Evolutionary conservation across 129 eudicot genomes (phyloP), one percentile per base, ranked within the genome.

Genomic region (Solidago caesia): DNA sequence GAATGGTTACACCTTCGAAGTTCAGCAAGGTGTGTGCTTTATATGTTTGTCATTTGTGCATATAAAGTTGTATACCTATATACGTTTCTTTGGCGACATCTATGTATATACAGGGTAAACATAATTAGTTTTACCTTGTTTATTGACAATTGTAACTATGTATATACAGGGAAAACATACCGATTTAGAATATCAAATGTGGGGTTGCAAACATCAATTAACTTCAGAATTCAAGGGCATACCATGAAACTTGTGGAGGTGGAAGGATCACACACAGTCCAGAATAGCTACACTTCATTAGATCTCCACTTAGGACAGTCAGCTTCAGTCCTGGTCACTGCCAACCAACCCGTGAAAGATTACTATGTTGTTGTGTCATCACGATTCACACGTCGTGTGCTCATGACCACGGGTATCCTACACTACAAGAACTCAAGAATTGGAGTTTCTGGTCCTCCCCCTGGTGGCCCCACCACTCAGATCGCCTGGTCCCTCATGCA

Each of bases 111-210:
- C 39, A 33, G 39, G 39, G 1, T 48, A 13, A 3, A 48, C 53
- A 2, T 48, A 48, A 48, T n/a, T 48, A 48, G 16, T 13, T 13
- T 5, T 51, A 13, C 5, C 6, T 26, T 59, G 13, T 16, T 59
- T 60, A 29, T 46, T 45, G 33, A 25, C 13, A 25, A 7, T 29
- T 85, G 67, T 15, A 47, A 3, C 57, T 49, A 13, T 59, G 39
- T 33, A 4, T 7, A 64, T 58, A 45, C 87, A 93, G 97, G 99
- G 47, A 85, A 81, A 77, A 95, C 97, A 26, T 95, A 95, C 75
- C 82, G 99, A 80, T 91, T 91, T 73, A 95, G 99, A 71, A 88
- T 95, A 84, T 91, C 97, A n/a, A 95, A 95, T 78, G 99, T 95
- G 43, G 97, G 99, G 52, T 73, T 84, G 73, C 16, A 89, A 44